Percentiles rank a stretch among this genome's conserved stretches.
phyloP scores from a whole-genome alignment of 2,329 filamentous ascomycete genomes.

The Tolypocladium album region DNA sequence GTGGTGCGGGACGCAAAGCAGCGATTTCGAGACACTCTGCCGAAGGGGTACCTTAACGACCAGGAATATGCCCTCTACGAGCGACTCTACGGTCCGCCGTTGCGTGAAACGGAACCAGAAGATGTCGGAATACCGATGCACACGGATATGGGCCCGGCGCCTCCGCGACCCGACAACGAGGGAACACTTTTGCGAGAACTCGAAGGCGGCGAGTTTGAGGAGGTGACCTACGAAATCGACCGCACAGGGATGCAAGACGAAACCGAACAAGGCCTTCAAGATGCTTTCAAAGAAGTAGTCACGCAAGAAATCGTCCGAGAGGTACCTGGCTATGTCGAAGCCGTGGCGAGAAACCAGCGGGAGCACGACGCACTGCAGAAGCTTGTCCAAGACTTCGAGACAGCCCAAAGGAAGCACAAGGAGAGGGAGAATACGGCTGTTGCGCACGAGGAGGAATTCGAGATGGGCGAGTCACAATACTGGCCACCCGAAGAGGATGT shows the following conservation, averaged over 20 bases:
- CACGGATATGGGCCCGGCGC: constrained; percentile 21
- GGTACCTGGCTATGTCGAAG: constrained; percentile 29
- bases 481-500: constrained; percentile 19
- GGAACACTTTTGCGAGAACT: constrained; percentile 41
- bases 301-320: constrained; percentile 16
- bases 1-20: constrained; percentile 63
- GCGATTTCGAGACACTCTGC: constrained; percentile 66
- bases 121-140: constrained; percentile 41
- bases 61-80: constrained; percentile 69
- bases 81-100: constrained; percentile 68
- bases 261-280: constrained; percentile 1
- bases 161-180: constrained; percentile 19
- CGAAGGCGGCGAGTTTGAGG: constrained; percentile 48
- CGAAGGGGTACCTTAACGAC: constrained; percentile 55
- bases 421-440: constrained; percentile 16
- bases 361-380: constrained; percentile 44
- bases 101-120: constrained; percentile 49
- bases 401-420: constrained; percentile 24
- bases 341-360: constrained; percentile 40
- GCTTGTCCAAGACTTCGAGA: constrained; percentile 47
- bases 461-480: constrained; percentile 14
- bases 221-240: constrained; percentile 39
- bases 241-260: constrained; percentile 3
- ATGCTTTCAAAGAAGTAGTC: constrained; percentile 5
- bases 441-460: constrained; percentile 10